Base-by-base conservation (phyloP, 805 yeast genomes). In the Debaryomyces hansenii region DNA sequence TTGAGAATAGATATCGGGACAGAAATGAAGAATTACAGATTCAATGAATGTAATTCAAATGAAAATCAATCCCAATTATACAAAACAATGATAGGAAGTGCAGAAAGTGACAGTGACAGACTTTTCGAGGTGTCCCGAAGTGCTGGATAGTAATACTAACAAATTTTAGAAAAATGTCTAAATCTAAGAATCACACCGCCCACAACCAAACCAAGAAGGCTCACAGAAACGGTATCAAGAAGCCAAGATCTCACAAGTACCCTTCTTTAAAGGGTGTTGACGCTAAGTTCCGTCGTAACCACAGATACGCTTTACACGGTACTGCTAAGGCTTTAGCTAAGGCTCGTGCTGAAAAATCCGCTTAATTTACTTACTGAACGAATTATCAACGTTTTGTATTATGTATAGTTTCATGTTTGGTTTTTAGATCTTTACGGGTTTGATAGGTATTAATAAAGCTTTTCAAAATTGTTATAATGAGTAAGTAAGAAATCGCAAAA, bases 171-270 rank as follows among this genome's bases (percentile, higher is more conserved):
- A 75, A 67, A 79, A 92, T 94, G 99, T 76, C 99, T 78, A 94
- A 94, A 83, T 92, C 98, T 64, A 94, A 94, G 97, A 94, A 94
- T 82, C 98, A 94, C 78, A 94, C 99, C 80, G 91, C 90, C 80
- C 99, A 94, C 82, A 94, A 94, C 95, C 98, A 92, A 82, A 88
- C 87, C 90, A 87, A 79, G 77, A 94, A 94, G 95, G 98, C 98
- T 72, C 99, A 94, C 97, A 91, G 86, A 76, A 94, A 94, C 87
- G 99, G 99, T 83, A 92, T 94, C 83, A 92, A 92, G 88, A 94
- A 92, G 91, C 97, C 97, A 68, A 88, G 83, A 85, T 86, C 96
- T 72, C 79, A 84, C 96, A 91, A 89, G 83, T 90, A 92, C 85
- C 96, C 97, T 64, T 91, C 98, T 61, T 83, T 90, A 79, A 92